phyloP scores from a whole-genome alignment of 352 stramenopile species.

The Phytophthora hybrid region DNA sequence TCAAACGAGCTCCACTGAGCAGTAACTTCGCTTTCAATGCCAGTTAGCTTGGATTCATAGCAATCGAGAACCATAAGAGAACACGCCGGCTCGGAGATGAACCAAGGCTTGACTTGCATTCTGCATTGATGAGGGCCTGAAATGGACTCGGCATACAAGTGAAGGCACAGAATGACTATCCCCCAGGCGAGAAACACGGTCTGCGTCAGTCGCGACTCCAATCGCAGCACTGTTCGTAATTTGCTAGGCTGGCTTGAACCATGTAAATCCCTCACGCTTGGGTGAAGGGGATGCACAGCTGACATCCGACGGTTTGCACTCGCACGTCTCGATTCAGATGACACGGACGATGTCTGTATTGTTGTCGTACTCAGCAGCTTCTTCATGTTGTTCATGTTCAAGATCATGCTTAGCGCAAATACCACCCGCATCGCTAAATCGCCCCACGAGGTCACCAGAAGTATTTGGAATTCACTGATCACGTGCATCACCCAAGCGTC shows the following conservation, averaged over 20 bases:
- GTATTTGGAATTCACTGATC: slow-evolving; percentile 57
- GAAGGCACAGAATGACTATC: slow-evolving; percentile 23
- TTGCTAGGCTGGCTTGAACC: neutral
- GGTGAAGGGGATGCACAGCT: slow-evolving; percentile 2
- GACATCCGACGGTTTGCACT: slow-evolving; percentile 3
- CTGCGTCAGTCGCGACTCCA: slow-evolving; percentile 3
- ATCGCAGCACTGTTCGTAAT: neutral
- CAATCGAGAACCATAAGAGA: slow-evolving; percentile 40
- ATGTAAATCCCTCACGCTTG: neutral
- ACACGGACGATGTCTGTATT: neutral
- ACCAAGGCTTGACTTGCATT: slow-evolving; percentile 45
- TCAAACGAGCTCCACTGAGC: slow-evolving; percentile 21
- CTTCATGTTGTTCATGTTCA: slow-evolving; percentile 49
- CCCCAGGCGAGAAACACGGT: slow-evolving; percentile 36
- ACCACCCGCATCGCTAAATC: slow-evolving; percentile 38
- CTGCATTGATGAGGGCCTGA: slow-evolving; percentile 13
- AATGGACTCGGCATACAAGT: slow-evolving; percentile 25
- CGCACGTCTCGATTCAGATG: neutral
- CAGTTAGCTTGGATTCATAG: slow-evolving; percentile 10
- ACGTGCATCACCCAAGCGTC: slow-evolving; percentile 51
- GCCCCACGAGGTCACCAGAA: slow-evolving; percentile 43
- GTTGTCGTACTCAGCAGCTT: slow-evolving; percentile 31
- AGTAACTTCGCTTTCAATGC: slow-evolving; percentile 18
- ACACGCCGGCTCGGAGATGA: slow-evolving; percentile 28
- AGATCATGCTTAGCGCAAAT: slow-evolving; percentile 41